Evolutionary conservation across 2,329 filamentous ascomycete species (phyloP).

Genomic region (Penicillium glabrum): DNA sequence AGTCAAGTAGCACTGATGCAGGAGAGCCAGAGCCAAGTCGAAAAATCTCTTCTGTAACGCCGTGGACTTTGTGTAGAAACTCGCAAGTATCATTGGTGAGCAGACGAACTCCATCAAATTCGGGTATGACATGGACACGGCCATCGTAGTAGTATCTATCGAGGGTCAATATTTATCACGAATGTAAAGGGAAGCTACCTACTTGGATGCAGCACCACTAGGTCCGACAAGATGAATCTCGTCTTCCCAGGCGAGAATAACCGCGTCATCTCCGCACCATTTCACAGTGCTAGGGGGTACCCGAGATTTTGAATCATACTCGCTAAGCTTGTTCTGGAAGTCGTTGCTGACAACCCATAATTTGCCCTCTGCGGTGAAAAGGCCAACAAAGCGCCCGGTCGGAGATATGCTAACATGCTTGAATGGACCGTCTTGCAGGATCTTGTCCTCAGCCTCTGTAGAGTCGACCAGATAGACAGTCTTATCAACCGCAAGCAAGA

Average conservation of each 20-base stretch:
- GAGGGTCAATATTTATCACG: background rate
- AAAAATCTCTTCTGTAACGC: conserved; percentile 85
- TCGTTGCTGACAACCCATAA: conserved; percentile 94
- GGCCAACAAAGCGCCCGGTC: conserved; percentile 80
- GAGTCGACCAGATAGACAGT: conserved; percentile 87
- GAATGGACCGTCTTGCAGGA: conserved; percentile 89
- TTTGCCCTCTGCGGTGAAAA: conserved; percentile 82
- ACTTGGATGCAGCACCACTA: conserved; percentile 69
- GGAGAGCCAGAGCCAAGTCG: conserved; percentile 83
- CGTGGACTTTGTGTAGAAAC: conserved; percentile 89
- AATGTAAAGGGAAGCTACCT: conserved; percentile 13
- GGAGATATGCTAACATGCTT: conserved; percentile 87
- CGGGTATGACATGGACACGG: conserved; percentile 82
- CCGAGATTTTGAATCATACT: conserved; percentile 84
- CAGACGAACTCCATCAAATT: conserved; percentile 84
- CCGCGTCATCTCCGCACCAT: conserved; percentile 95
- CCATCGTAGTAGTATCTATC: conserved; percentile 82
- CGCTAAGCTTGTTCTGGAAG: conserved; percentile 87
- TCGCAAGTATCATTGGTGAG: conserved; percentile 95
- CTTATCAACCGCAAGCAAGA: conserved; percentile 77
- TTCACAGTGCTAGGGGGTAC: conserved; percentile 84
- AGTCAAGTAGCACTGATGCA: conserved; percentile 89
- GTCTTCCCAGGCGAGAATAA: conserved; percentile 94
- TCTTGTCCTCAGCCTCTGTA: conserved; percentile 84
- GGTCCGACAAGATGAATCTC: conserved; percentile 93